Conservation (phyloP, 768 basidiomycete species). For the Rhodotorula diobovata region DNA sequence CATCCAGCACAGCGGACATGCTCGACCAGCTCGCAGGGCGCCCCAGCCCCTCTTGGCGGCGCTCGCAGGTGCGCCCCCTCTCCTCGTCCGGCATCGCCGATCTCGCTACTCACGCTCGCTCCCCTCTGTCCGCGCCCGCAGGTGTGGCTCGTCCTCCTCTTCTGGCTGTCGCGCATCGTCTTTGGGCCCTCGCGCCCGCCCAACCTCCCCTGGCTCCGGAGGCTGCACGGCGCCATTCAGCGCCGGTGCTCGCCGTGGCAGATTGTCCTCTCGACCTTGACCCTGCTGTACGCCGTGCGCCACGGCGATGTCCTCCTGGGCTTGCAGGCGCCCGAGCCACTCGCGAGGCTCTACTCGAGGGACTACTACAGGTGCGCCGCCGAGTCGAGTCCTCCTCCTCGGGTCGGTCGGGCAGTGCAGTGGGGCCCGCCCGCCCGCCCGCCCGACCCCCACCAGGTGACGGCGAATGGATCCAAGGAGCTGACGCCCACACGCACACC, state of each 20-base stretch:
- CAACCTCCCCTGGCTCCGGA: slow-evolving; percentile 51
- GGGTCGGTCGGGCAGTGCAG: too few relatives aligned
- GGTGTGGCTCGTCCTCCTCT: slow-evolving; percentile 84
- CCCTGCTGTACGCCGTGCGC: slow-evolving; percentile 62
- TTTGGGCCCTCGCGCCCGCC: slow-evolving; percentile 64
- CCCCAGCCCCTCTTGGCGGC: slow-evolving; percentile 72
- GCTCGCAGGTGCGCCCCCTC: slow-evolving; percentile 15
- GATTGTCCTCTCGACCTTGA: slow-evolving; percentile 77
- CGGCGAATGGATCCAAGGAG: too few relatives aligned
- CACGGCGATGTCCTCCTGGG: slow-evolving; percentile 38
- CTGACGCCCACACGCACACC: slow-evolving; percentile 5
- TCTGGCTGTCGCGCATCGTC: slow-evolving; percentile 80
- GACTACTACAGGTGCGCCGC: slow-evolving; percentile 32
- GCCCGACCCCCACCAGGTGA: too few relatives aligned
- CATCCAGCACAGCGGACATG: slow-evolving; percentile 58
- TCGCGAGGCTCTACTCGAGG: slow-evolving; percentile 61
- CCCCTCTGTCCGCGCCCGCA: slow-evolving; percentile 44
- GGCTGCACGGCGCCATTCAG: slow-evolving; percentile 38
- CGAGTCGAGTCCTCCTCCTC: background rate
- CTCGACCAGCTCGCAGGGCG: slow-evolving; percentile 88
- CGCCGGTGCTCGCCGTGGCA: slow-evolving; percentile 91
- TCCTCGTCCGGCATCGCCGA: background rate
- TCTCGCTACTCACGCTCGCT: background rate
- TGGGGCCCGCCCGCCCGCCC: too few relatives aligned
- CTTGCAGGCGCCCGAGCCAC: slow-evolving; percentile 77